A percentile compares a stretch with the other conserved stretches of the same genome.
Evolutionary conservation across 2,329 filamentous ascomycete genomes (phyloP).

Genomic region (Fragosphaeria purpurea): DNA sequence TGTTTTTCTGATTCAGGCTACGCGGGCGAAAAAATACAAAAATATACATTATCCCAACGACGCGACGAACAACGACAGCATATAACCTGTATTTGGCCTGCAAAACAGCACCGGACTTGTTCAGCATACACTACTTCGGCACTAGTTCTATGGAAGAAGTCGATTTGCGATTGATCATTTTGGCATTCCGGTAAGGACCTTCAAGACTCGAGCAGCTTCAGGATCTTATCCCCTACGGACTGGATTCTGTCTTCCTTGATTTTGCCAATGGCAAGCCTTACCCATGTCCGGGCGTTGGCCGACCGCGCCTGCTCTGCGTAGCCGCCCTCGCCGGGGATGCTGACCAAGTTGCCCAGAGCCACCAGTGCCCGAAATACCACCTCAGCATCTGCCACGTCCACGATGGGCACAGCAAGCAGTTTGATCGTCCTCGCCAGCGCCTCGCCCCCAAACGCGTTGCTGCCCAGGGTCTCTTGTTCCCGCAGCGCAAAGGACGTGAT

Average conservation of each 20-base stretch:
- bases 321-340: conserved; percentile 31
- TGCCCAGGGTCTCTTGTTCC: conserved; percentile 30
- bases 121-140: no score
- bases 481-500: conserved; percentile 61
- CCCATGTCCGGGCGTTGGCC: conserved; percentile 26
- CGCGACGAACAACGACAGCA: no score
- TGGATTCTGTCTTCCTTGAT: conserved; percentile 37
- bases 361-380: conserved; percentile 75
- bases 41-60: no score
- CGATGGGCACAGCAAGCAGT: conserved; percentile 53
- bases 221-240: conserved; percentile 8
- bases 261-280: conserved; percentile 29
- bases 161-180: no score
- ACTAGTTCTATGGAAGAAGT: no score
- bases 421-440: conserved; percentile 33
- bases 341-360: conserved; percentile 64
- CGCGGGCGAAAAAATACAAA: no score
- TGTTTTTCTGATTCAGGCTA: no score
- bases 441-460: conserved; percentile 31
- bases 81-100: no score
- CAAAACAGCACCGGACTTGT: no score
- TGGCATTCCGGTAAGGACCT: background rate
- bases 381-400: conserved; percentile 64
- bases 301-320: conserved; percentile 13
- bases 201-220: conserved; percentile 3